Evolutionary conservation across 2,329 filamentous ascomycete genomes (phyloP), one percentile per base, ranked within the genome.

Genomic region (Hansfordia pulvinata): DNA sequence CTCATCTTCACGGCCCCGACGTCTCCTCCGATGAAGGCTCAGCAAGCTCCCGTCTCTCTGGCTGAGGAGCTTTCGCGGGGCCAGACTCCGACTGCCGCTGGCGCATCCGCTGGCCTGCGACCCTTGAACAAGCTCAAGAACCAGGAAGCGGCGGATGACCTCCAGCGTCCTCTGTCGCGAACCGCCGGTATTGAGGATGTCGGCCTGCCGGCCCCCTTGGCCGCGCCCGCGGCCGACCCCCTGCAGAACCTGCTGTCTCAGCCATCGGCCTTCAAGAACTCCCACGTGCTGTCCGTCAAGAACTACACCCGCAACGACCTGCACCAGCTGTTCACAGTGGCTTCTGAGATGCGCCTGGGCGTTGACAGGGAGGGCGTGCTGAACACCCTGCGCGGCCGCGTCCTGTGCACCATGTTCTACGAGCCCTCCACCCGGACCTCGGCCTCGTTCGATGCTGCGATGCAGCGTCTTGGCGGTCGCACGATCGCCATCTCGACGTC

Each of bases 381-480:
- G 26, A 78, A 90, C 44, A 67, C 93, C 30, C 72, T 98, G 34
- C 82, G 80, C 43, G 85, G 86, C 16, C 76, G 81, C 23, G 72
- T 98, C 9, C 68, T 98, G 19, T 84, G 79, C 57, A 90, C 83
- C 3, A 74, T 98, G 60, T 98, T 98, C 69, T 98, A 86, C 54
- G 90, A 98, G 64, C 90, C 90, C 2, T 96, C 88, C 1, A 98
- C 90, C 3, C 73, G 90, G 29, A 98, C 90, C 5, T 94, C 88
- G 9, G 75, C 82, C 19, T 98, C 90, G 4, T 98, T 98, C 43
- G 90, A 98, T 48, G 82, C 88, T 30, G 90, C 90, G 21, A 98
- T 98, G 90, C 92, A 98, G 64, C 80, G 92, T 27, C 76, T 98
- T 5, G 90, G 90, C 40, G 90, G 90, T 25, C 72, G 84, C 25